Base-by-base conservation (phyloP, 768 basidiomycete species). In the Phlebiopsis flavidoalba region DNA sequence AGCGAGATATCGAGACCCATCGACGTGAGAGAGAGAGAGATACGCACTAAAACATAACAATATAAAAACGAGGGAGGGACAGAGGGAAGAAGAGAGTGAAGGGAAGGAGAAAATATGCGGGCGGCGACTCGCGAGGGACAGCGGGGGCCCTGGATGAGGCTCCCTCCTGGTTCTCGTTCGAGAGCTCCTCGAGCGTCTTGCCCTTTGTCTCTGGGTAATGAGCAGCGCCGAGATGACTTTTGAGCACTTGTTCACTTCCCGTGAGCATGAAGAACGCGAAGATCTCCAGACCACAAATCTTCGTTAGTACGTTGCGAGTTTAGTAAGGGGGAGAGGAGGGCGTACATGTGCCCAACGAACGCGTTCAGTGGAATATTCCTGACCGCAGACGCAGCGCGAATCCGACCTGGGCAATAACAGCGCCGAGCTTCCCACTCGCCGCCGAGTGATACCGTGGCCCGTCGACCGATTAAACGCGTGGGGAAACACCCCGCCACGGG, bases 241-340 rank as follows among this genome's bases (percentile, higher is more conserved):
- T n/a, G n/a, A n/a, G n/a, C n/a, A n/a, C n/a, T n/a, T n/a, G n/a
- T n/a, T n/a, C n/a, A n/a, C n/a, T n/a, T 37, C 78, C 78, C 0
- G 77, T 76, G 31, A 79, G 56, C 78, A 77, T 80, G 73, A 79
- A 78, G 56, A 79, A 68, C n/a, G 76, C 77, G 58, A 79, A 79
- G 60, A 80, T 73, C 65, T 80, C 70, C 12, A 80, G 67, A 61
- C 77, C 73, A 62, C 54, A 36, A 24, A 5, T 40, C 47, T 33
- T 26, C 7, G 43, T 58, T 57, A 53, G 53, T 24, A n/a, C 19
- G 11, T 19, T 21, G 33, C 40, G 17, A 17, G 48, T n/a, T n/a
- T 21, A 22, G 26, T 31, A 31, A 31, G 24, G 43, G 17, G 40
- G 15, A 35, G 40, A 21, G 33, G 33, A 17, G 22, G 14, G 67